Evolutionary conservation across 768 basidiomycete genomes (phyloP).

Genomic region (Atractiella rhizophila): DNA sequence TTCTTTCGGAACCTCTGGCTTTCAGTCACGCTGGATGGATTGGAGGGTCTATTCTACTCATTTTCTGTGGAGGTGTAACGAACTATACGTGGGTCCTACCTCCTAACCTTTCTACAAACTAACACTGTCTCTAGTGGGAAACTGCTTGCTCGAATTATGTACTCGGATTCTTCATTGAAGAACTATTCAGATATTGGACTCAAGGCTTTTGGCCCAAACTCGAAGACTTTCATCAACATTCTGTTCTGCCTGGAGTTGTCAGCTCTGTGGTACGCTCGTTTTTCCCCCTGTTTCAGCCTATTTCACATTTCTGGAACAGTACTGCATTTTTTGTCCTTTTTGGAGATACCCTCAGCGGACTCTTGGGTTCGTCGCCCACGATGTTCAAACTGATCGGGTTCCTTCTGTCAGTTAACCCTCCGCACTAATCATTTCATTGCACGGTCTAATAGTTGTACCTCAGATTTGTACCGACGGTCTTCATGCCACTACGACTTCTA

Average conservation of each 20-base stretch:
- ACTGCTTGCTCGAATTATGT: constrained; percentile 50
- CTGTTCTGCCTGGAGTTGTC: constrained; percentile 75
- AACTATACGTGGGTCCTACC: constrained; percentile 53
- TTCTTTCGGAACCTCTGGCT: constrained; percentile 28
- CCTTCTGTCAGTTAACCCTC: constrained; percentile 30
- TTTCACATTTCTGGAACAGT: constrained; percentile 21
- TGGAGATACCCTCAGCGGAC: constrained; percentile 52
- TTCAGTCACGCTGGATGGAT: constrained; percentile 82
- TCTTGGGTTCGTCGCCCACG: constrained; percentile 41
- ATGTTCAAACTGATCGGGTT: constrained; percentile 54
- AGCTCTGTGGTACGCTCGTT: constrained; percentile 36
- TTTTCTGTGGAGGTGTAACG: constrained; percentile 51
- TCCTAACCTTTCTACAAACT: not conserved
- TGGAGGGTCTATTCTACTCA: constrained; percentile 42
- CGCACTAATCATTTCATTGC: not conserved
- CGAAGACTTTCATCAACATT: constrained; percentile 36
- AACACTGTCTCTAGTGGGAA: constrained; percentile 36
- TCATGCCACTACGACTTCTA: constrained; percentile 59
- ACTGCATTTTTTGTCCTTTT: constrained; percentile 73
- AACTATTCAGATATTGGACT: constrained; percentile 76
- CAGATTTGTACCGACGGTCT: constrained; percentile 59
- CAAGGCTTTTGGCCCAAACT: constrained; percentile 59
- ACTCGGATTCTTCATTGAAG: constrained; percentile 38
- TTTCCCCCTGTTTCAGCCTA: not conserved
- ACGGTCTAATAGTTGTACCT: not conserved